Evolutionary conservation across 441 rosid species (phyloP).

Genomic region (Kokia cookei): DNA sequence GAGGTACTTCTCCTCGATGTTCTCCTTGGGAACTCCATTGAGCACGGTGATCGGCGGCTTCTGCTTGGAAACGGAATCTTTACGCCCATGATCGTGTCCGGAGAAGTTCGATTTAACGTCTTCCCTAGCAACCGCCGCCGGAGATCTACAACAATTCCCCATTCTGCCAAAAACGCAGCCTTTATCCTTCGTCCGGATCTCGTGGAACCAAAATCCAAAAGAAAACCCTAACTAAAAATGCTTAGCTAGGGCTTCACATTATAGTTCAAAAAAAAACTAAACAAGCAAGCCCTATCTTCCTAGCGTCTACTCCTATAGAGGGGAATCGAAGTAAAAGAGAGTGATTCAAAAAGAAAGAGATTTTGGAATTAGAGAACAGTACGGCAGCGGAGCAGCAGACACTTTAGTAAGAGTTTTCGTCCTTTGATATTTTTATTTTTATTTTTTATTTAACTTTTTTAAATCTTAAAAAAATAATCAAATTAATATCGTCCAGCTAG

Average conservation of each 20-base stretch:
- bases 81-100: constrained; percentile 61
- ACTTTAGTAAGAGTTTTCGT: constrained; percentile 14
- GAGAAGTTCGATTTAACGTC: constrained; percentile 86
- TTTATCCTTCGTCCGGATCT: neutral
- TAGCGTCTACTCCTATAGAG: neutral
- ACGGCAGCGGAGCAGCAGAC: constrained; percentile 6
- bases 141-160: constrained; percentile 99
- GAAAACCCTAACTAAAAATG: constrained; percentile 11
- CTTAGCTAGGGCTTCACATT: constrained; percentile 58
- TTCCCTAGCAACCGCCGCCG: constrained; percentile 95
- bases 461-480: neutral
- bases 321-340: neutral
- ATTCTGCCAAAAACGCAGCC: constrained; percentile 17
- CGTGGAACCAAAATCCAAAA: neutral
- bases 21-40: constrained; percentile 65
- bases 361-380: constrained; percentile 10
- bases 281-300: constrained; percentile 15
- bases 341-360: neutral
- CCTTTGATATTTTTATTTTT: constrained; percentile 12
- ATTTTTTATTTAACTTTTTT: neutral
- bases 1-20: constrained; percentile 78
- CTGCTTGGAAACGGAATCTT: constrained; percentile 43
- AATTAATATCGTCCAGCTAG: neutral
- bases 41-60: constrained; percentile 73
- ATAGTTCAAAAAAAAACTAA: constrained; percentile 11